Evolutionary conservation across 805 yeast genomes (phyloP).

Genomic region (Candida nitratophila): DNA sequence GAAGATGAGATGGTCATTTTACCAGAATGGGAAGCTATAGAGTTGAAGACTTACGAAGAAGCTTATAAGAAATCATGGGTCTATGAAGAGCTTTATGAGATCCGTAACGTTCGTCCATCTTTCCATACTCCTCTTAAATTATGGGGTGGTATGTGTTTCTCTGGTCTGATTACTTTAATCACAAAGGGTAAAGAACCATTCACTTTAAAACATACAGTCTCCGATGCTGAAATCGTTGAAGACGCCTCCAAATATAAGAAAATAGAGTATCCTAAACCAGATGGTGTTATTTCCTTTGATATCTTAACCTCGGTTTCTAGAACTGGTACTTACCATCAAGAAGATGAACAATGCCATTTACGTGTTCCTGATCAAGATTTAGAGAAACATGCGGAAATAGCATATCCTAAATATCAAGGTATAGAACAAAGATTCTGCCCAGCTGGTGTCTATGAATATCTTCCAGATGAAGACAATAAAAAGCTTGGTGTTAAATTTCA

Average conservation of each 20-base stretch:
- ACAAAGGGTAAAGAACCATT: slow-evolving; percentile 80
- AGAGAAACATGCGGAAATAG: slow-evolving; percentile 54
- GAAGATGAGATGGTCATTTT: slow-evolving; percentile 27
- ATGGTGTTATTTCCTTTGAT: slow-evolving; percentile 88
- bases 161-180: slow-evolving; percentile 77
- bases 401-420: slow-evolving; percentile 78
- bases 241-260: slow-evolving; percentile 60
- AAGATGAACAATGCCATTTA: slow-evolving; percentile 87
- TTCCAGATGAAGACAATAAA: slow-evolving; percentile 48
- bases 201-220: slow-evolving; percentile 62
- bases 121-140: slow-evolving; percentile 72
- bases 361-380: slow-evolving; percentile 58
- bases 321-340: slow-evolving; percentile 94
- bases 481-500: slow-evolving; percentile 74
- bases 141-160: slow-evolving; percentile 73
- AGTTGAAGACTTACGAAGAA: slow-evolving; percentile 53
- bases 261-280: slow-evolving; percentile 92
- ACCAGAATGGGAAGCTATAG: slow-evolving; percentile 35
- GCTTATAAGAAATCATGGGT: slow-evolving; percentile 79
- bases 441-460: slow-evolving; percentile 95
- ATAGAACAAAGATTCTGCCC: slow-evolving; percentile 93
- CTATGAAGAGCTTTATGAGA: slow-evolving; percentile 70
- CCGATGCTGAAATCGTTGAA: slow-evolving; percentile 70
- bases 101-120: slow-evolving; percentile 90
- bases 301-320: slow-evolving; percentile 90